Base-by-base conservation (phyloP, 371 early-diverging fungal genomes). In the Aphelidium insulamus region DNA sequence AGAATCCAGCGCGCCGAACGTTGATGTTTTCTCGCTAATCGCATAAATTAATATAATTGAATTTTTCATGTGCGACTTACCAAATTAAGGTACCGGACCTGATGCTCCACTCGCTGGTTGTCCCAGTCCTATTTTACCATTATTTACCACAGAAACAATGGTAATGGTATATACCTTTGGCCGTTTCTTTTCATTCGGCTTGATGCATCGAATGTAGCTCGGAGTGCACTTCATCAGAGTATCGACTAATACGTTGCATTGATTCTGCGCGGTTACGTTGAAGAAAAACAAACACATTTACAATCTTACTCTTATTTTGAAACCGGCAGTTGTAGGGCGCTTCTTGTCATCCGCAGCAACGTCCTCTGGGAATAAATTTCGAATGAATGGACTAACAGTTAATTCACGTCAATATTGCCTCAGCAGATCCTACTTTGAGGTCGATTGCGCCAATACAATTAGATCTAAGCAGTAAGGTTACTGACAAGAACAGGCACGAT, bases 201-300 rank as follows among this genome's bases (percentile, higher is more conserved):
- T 99, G 55, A 99, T 97, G 37, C 94, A 92, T 51, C 95, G 77
- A 24, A 99, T 87, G 54, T 98, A 99, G 26, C 87, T 80, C 11
- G 97, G 87, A 33, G 78, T 76, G 43, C 90, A 82, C 41, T 77
- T 72, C 80, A 85, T 90, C 44, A 99, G 52, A 43, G 85, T 85
- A 8, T 65, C 62, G 5, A 98, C 91, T 4, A 99, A 57, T n/a
- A n/a, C n/a, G n/a, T n/a, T n/a, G n/a, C n/a, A n/a, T n/a, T n/a
- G n/a, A n/a, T n/a, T n/a, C n/a, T n/a, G n/a, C n/a, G n/a, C n/a
- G n/a, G n/a, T n/a, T n/a, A n/a, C n/a, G n/a, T n/a, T n/a, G n/a
- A n/a, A n/a, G n/a, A n/a, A n/a, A n/a, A n/a, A n/a, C n/a, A n/a
- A n/a, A n/a, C n/a, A n/a, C n/a, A n/a, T n/a, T n/a, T n/a, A n/a